Conservation (phyloP, 257 asterid species). For the Datura wrightii region DNA sequence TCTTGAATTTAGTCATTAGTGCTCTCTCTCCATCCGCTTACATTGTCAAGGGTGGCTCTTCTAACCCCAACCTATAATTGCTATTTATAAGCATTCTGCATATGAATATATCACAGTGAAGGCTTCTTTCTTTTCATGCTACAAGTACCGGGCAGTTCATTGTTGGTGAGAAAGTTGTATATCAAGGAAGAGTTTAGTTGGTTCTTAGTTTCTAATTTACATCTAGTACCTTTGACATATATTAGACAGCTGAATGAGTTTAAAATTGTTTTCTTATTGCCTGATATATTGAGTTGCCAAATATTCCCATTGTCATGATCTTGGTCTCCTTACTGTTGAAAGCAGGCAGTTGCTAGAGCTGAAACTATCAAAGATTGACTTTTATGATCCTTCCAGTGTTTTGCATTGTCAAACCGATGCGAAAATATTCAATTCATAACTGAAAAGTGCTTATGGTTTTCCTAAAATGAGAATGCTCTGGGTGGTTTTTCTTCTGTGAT, state of each 20-base stretch:
- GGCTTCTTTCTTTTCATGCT: conserved; percentile 9
- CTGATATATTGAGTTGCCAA: conserved; percentile 11
- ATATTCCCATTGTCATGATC: not conserved
- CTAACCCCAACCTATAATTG: not conserved
- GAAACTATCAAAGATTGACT: not conserved
- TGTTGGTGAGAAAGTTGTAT: not conserved
- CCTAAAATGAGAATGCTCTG: not conserved
- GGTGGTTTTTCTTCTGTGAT: not conserved
- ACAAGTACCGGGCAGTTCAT: not conserved
- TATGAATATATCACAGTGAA: not conserved
- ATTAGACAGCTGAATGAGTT: not conserved
- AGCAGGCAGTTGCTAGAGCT: not conserved
- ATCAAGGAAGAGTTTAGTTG: not conserved
- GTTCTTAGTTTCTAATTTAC: not conserved
- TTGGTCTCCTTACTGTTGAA: not conserved
- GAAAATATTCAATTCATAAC: not conserved
- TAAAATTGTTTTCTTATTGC: not conserved
- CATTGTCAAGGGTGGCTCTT: not conserved
- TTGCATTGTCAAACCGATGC: not conserved
- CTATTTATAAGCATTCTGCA: not conserved
- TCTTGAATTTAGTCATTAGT: not conserved
- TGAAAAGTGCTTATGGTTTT: not conserved
- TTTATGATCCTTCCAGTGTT: not conserved
- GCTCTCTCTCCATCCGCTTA: not conserved
- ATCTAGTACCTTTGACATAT: not conserved